Evolutionary conservation across 1,284 basidiomycete genomes (phyloP), one percentile per base, ranked within the genome.

Genomic region (Malassezia brasiliensis): DNA sequence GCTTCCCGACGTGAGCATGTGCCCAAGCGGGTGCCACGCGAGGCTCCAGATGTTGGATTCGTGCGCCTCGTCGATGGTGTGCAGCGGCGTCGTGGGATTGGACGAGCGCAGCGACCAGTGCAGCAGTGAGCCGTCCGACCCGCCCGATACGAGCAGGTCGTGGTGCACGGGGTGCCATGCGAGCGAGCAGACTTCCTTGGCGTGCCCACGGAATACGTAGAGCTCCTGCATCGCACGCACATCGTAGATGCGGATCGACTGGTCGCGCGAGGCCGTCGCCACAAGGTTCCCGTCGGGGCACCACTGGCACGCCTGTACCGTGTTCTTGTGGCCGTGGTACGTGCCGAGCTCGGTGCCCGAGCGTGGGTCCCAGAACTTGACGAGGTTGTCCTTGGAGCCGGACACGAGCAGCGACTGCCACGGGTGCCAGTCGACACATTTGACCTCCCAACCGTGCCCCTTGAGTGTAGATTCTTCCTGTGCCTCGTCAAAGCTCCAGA

Each of bases 391-490:
- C 77, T 96, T 96, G 69, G 87, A 88, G 25, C 94, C 93, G 1
- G 87, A 36, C 2, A 88, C 89, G 17, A 98, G 81, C 6, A 98
- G 79, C 3, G 93, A 91, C 76, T 96, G 96, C 3, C 85, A 89
- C 4, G 90, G 88, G 77, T 98, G 93, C 93, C 93, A 98, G 77
- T 96, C 87, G 1, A 96, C 88, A 66, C 90, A 96, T 73, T 93
- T 88, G 28, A 96, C 93, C 69, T 98, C 93, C 91, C 93, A 98
- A 2, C 91, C 91, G 70, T 98, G 93, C 9, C 90, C 90, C 45
- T 85, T 87, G 60, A 96, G 78, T 6, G 85, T 83, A 56, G 85
- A 83, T 77, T 96, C 93, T 56, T 90, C 87, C 48, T 84, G 81
- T 58, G 87, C 88, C 66, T 88, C 86, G 64, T 93, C 86, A 74